Evolutionary conservation across 129 eudicot genomes (phyloP).

Genomic region (Tagetes erecta): DNA sequence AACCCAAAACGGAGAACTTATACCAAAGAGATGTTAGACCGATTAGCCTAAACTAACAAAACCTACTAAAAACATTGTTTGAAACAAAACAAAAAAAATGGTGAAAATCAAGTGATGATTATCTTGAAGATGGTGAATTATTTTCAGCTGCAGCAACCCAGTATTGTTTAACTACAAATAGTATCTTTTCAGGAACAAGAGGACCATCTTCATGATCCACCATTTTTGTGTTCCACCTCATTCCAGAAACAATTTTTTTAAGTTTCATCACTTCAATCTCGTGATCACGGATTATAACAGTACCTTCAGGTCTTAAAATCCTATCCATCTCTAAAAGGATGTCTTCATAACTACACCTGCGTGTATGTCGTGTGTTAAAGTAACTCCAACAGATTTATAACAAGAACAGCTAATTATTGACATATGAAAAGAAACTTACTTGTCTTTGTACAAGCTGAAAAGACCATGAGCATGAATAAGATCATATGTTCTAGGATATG

Average conservation of each 20-base stretch:
- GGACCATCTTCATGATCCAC: constrained; percentile 73
- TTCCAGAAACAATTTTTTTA: constrained; percentile 51
- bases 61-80: constrained; percentile 7
- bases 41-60: constrained; percentile 15
- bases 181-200: constrained; percentile 50
- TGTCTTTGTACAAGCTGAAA: constrained; percentile 64
- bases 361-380: neutral
- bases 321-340: constrained; percentile 77
- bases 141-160: constrained; percentile 61
- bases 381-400: neutral
- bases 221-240: constrained; percentile 69
- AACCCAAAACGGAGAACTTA: constrained; percentile 7
- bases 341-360: constrained; percentile 62
- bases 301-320: constrained; percentile 75
- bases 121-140: constrained; percentile 37
- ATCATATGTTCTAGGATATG: constrained; percentile 57
- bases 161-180: constrained; percentile 62
- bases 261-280: constrained; percentile 52
- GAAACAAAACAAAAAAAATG: neutral
- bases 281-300: constrained; percentile 64
- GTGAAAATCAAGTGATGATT: constrained; percentile 4
- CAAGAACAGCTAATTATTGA: neutral
- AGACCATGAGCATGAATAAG: constrained; percentile 32
- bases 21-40: constrained; percentile 6
- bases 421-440: constrained; percentile 38